Evolutionary conservation across 352 stramenopile species (phyloP).

Genomic region (Phytophthora syringae): DNA sequence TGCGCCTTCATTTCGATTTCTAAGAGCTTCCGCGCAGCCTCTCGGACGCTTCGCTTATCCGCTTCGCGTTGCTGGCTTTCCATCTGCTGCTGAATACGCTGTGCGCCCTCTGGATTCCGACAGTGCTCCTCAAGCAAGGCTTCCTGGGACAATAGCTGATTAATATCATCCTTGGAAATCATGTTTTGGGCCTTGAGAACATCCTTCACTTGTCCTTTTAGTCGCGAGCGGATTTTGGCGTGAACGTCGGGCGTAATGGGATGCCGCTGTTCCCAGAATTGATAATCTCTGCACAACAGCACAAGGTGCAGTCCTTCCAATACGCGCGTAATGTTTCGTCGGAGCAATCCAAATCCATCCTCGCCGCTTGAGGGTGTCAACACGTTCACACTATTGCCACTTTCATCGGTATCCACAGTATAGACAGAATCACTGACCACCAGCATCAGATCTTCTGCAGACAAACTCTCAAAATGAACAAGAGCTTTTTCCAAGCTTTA

Average conservation of each 20-base stretch:
- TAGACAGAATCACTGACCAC: constrained; percentile 37
- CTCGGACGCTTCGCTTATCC: constrained; percentile 72
- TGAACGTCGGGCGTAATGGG: constrained; percentile 64
- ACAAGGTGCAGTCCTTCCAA: constrained; percentile 77
- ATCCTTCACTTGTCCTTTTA: constrained; percentile 69
- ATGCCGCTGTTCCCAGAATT: constrained; percentile 88
- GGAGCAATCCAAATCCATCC: constrained; percentile 83
- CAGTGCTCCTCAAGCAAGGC: constrained; percentile 46
- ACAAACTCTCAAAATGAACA: constrained; percentile 70
- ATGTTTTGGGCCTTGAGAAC: constrained; percentile 34
- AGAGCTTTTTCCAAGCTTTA: constrained; percentile 89
- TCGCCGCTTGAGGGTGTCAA: constrained; percentile 63
- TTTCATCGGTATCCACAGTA: constrained; percentile 22
- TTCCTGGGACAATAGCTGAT: constrained; percentile 51
- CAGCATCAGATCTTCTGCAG: constrained; percentile 49
- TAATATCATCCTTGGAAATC: constrained; percentile 54
- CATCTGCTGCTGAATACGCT: constrained; percentile 37
- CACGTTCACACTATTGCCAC: constrained; percentile 37
- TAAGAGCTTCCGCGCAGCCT: constrained; percentile 70
- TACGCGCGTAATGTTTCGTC: constrained; percentile 71
- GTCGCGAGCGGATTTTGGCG: constrained; percentile 57
- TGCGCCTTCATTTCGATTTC: constrained; percentile 84
- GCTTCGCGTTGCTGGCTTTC: constrained; percentile 68
- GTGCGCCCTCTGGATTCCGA: constrained; percentile 50
- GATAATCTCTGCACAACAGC: constrained; percentile 71